These are phyloP conservation scores for Fraxinus albicans DNA, from an alignment of 305 asterid genomes.

Conservation along the genomic window DNA sequence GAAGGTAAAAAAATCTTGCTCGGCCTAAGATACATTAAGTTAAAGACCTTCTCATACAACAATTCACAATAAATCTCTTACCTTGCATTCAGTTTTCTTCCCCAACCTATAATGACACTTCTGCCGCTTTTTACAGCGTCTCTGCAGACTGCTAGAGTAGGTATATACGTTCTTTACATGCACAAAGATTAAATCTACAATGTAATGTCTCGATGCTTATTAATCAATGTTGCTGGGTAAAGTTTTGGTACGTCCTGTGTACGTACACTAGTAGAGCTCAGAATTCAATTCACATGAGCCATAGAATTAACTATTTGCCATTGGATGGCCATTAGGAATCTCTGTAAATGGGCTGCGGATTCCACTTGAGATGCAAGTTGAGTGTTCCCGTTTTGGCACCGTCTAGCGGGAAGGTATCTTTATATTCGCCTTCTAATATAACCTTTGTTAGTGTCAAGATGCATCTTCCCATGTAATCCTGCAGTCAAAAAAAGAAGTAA, in stretches of 20 bases:
- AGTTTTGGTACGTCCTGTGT: slow-evolving; percentile 8
- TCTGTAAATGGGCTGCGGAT: slow-evolving; percentile 73
- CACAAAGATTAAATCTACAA: slow-evolving; percentile 19
- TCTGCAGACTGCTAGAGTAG: slow-evolving; percentile 13
- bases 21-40: not conserved
- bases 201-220: slow-evolving; percentile 13
- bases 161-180: slow-evolving; percentile 21
- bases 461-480: slow-evolving; percentile 94
- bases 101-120: slow-evolving; percentile 1
- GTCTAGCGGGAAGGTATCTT: slow-evolving; percentile 61
- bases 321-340: slow-evolving; percentile 38
- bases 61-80: not conserved
- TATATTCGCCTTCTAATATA: slow-evolving; percentile 76
- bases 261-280: not conserved
- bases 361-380: slow-evolving; percentile 87
- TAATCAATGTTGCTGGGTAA: slow-evolving; percentile 16
- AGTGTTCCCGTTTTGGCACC: slow-evolving; percentile 77
- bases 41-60: slow-evolving; percentile 3
- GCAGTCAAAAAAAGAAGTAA: slow-evolving; percentile 25
- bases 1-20: not conserved
- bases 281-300: not conserved
- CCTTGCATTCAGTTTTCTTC: not conserved
- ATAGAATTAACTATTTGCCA: not conserved
- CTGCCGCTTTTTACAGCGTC: slow-evolving; percentile 15
- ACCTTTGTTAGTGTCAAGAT: slow-evolving; percentile 91